Percentiles rank a stretch among this genome's conserved stretches.
Evolutionary conservation across 257 asterid genomes (phyloP).

Genomic region (Jacaranda mimosifolia): DNA sequence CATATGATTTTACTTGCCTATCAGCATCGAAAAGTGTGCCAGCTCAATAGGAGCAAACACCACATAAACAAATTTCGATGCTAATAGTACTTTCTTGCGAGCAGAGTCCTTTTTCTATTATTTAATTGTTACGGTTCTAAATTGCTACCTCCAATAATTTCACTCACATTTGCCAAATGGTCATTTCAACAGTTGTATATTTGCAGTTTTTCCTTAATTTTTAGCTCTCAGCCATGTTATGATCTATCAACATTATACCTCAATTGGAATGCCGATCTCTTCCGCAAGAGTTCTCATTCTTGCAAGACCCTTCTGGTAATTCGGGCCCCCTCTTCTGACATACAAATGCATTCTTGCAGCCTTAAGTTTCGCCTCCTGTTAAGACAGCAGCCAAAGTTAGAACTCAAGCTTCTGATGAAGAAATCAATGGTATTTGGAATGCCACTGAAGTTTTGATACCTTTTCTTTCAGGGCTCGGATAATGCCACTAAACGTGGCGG

Average conservation of each 20-base stretch:
- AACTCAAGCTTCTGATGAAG: not conserved
- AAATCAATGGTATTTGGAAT: not conserved
- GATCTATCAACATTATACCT: slow-evolving; percentile 52
- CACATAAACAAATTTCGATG: too few species aligned
- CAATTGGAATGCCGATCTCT: slow-evolving; percentile 91
- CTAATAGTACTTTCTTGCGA: too few species aligned
- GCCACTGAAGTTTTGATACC: slow-evolving; percentile 48
- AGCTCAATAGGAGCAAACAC: too few species aligned
- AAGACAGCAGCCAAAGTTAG: not conserved
- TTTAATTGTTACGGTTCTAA: too few species aligned
- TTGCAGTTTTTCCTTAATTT: not conserved
- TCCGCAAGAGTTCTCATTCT: slow-evolving; percentile 87
- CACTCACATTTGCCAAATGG: too few species aligned
- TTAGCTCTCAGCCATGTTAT: not conserved
- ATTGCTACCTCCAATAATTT: too few species aligned
- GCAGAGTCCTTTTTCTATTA: too few species aligned
- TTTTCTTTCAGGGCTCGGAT: slow-evolving; percentile 89
- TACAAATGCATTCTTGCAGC: slow-evolving; percentile 83
- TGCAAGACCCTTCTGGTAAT: slow-evolving; percentile 90
- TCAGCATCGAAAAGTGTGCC: too few species aligned
- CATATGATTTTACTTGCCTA: too few species aligned
- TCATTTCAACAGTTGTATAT: too few species aligned
- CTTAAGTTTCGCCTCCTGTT: slow-evolving; percentile 91
- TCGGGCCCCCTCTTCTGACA: slow-evolving; percentile 96
- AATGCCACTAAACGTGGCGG: slow-evolving; percentile 90